Conservation (phyloP, 2,329 filamentous ascomycete species). For the Alternaria novae-zelandiae region DNA sequence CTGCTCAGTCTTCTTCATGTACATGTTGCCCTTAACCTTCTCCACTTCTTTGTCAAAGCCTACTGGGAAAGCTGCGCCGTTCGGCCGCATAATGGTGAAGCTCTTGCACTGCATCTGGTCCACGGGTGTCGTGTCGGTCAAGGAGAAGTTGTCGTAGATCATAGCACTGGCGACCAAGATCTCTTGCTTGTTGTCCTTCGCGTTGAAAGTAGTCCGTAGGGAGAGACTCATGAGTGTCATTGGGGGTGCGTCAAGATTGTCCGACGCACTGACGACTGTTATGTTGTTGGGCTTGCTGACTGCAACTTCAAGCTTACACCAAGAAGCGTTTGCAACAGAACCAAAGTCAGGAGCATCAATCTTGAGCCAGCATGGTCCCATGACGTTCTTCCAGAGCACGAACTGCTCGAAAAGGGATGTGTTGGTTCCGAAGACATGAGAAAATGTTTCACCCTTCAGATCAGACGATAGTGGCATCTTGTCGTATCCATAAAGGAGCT, state of each 20-base stretch:
- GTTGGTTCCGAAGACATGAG: constrained; percentile 90
- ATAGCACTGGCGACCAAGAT: constrained; percentile 90
- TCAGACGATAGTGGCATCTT: constrained; percentile 77
- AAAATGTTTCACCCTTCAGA: constrained; percentile 84
- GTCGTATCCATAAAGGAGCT: constrained; percentile 93
- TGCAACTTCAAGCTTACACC: constrained; percentile 93
- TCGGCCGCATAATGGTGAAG: constrained; percentile 89
- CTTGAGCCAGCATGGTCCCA: constrained; percentile 97
- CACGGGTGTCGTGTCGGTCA: constrained; percentile 85
- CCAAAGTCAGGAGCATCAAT: constrained; percentile 86
- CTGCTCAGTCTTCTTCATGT: constrained; percentile 81
- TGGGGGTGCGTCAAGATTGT: constrained; percentile 82
- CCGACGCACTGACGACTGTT: constrained; percentile 73
- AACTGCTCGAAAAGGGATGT: constrained; percentile 97
- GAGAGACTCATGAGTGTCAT: constrained; percentile 96
- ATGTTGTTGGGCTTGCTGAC: constrained; percentile 80
- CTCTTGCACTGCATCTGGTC: constrained; percentile 88
- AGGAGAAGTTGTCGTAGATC: constrained; percentile 87
- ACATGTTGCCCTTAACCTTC: constrained; percentile 77
- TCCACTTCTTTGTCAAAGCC: constrained; percentile 83
- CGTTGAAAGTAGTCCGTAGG: constrained; percentile 85
- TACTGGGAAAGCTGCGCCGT: constrained; percentile 76
- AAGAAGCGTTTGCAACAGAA: constrained; percentile 87
- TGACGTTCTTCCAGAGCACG: constrained; percentile 97
- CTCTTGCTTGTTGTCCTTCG: constrained; percentile 94